Evolutionary conservation across 305 asterid genomes (phyloP).

Genomic region (Coffea humblotiana): DNA sequence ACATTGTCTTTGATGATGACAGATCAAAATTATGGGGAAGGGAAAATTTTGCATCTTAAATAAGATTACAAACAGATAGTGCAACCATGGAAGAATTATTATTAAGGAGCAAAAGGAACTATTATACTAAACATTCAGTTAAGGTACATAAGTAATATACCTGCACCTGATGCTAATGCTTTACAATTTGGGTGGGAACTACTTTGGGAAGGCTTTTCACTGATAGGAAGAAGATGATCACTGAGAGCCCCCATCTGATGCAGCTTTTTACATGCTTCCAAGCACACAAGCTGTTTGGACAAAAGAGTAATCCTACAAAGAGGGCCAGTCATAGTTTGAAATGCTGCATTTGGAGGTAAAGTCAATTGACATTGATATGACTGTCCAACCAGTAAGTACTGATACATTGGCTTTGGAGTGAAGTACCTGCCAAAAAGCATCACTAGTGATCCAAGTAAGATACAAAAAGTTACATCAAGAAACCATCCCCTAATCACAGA

Average conservation of each 20-base stretch:
- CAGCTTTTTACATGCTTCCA: slow-evolving; percentile 85
- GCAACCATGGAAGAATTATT: neutral
- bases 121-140: neutral
- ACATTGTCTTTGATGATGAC: no score
- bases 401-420: slow-evolving; percentile 54
- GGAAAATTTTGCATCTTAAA: no score
- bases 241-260: slow-evolving; percentile 66
- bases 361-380: slow-evolving; percentile 54
- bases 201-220: slow-evolving; percentile 37
- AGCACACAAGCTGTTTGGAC: slow-evolving; percentile 77
- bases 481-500: neutral
- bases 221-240: slow-evolving; percentile 62
- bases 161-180: slow-evolving; percentile 54
- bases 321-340: slow-evolving; percentile 63
- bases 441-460: neutral
- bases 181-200: slow-evolving; percentile 31
- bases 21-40: no score
- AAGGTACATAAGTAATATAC: slow-evolving; percentile 28
- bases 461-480: no score
- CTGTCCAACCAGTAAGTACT: slow-evolving; percentile 49
- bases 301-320: slow-evolving; percentile 37
- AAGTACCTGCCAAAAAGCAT: slow-evolving; percentile 34
- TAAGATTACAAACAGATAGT: neutral
- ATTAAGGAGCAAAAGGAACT: neutral
- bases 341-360: slow-evolving; percentile 74